These are phyloP conservation scores for Periconia digitata DNA, from an alignment of 2,329 filamentous ascomycete genomes.

Conservation along the genomic window DNA sequence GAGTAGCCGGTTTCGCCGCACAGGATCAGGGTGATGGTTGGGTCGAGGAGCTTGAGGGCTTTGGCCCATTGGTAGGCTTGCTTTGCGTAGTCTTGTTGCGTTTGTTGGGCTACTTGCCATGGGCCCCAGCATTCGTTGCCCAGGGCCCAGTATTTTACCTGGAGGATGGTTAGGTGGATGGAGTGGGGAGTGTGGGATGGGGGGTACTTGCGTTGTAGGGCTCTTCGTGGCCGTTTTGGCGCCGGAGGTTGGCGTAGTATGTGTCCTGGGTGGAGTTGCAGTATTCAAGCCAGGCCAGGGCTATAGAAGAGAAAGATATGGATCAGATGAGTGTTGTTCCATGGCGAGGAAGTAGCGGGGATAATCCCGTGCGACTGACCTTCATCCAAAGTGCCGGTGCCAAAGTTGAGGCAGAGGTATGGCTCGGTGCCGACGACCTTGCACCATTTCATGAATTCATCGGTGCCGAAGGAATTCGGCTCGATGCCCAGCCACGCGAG, in stretches of 20 bases:
- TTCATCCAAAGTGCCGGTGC: constrained; percentile 64
- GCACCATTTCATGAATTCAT: constrained; percentile 86
- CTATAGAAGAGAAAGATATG: constrained; percentile 44
- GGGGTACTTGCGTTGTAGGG: constrained; percentile 64
- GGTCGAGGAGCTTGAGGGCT: constrained; percentile 71
- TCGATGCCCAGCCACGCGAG: constrained; percentile 79
- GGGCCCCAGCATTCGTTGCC: constrained; percentile 74
- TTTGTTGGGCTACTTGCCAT: constrained; percentile 69
- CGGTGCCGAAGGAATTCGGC: constrained; percentile 78
- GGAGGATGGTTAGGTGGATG: constrained; percentile 4
- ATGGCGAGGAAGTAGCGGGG: not conserved
- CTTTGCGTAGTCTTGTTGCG: constrained; percentile 69
- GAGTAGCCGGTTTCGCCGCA: constrained; percentile 71
- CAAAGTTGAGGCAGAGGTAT: constrained; percentile 79
- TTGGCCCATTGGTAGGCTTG: constrained; percentile 73
- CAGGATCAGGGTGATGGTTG: constrained; percentile 68
- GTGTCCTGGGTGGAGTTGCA: constrained; percentile 79
- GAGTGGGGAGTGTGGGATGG: not conserved
- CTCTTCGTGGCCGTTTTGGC: constrained; percentile 72
- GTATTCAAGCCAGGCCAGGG: constrained; percentile 80
- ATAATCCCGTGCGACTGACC: constrained; percentile 33
- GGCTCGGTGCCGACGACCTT: constrained; percentile 72
- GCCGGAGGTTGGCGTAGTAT: constrained; percentile 78
- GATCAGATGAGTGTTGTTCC: constrained; percentile 32
- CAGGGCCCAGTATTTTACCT: constrained; percentile 80